phyloP scores from a whole-genome alignment of 169 alveolate genomes.

The Theileria sp. region DNA sequence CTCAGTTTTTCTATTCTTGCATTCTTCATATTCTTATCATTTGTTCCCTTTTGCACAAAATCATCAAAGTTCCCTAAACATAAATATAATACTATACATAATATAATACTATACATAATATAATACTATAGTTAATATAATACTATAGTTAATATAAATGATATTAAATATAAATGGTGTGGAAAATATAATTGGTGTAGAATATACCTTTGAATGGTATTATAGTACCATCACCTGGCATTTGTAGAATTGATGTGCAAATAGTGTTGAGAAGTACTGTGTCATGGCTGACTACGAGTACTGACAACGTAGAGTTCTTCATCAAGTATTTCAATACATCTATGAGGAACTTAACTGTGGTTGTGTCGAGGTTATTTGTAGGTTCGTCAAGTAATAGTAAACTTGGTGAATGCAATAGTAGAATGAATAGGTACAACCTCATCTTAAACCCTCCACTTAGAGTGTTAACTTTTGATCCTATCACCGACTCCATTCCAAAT shows the following conservation, averaged over 20 bases:
- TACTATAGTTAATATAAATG: too few species aligned
- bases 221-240: slow-evolving; percentile 62
- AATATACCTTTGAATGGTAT: slow-evolving; percentile 2
- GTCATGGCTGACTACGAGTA: slow-evolving; percentile 47
- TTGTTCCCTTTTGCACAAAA: slow-evolving; percentile 45
- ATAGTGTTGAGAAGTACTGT: slow-evolving; percentile 16
- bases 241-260: slow-evolving; percentile 48
- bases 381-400: slow-evolving; percentile 74
- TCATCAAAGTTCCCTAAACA: slow-evolving; percentile 45
- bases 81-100: background rate
- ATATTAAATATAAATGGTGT: too few species aligned
- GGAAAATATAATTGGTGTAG: too few species aligned
- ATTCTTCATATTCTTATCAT: background rate
- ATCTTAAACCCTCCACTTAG: slow-evolving; percentile 76
- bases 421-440: slow-evolving; percentile 63
- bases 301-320: slow-evolving; percentile 31
- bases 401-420: slow-evolving; percentile 61
- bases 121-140: too few species aligned
- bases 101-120: background rate
- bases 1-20: slow-evolving; percentile 28
- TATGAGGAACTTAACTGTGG: slow-evolving; percentile 51
- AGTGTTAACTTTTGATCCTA: slow-evolving; percentile 47
- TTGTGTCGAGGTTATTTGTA: slow-evolving; percentile 72
- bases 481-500: slow-evolving; percentile 60
- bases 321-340: slow-evolving; percentile 33